Evolutionary conservation across 225 moss, liverwort and hornwort species (phyloP).

Genomic region (Takakia lepidozioides): DNA sequence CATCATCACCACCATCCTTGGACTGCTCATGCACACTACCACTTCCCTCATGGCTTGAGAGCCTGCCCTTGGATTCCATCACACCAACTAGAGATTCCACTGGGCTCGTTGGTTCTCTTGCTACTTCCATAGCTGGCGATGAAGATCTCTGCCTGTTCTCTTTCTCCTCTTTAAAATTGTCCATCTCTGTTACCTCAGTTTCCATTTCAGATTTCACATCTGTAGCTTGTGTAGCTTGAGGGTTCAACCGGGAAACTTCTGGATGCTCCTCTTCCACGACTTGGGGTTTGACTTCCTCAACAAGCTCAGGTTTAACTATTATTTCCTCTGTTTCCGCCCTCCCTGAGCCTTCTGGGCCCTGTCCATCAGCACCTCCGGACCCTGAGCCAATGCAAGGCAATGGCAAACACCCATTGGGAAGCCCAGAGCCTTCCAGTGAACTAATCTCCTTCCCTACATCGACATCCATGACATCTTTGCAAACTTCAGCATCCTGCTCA

Average conservation of each 20-base stretch:
- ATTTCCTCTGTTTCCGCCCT: background rate
- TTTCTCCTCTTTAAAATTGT: background rate
- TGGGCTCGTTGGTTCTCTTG: slow-evolving; percentile 19
- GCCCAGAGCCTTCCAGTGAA: no score
- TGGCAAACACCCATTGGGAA: no score
- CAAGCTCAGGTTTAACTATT: slow-evolving; percentile 5
- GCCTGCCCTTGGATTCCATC: slow-evolving; percentile 18
- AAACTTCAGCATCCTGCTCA: no score
- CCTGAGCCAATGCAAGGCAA: background rate
- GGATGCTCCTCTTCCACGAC: slow-evolving; percentile 5
- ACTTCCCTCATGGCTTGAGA: slow-evolving; percentile 40
- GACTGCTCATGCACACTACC: slow-evolving; percentile 46
- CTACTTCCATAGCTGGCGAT: slow-evolving; percentile 9
- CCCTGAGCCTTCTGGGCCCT: background rate
- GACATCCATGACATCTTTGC: slow-evolving; percentile 1
- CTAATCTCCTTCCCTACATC: no score
- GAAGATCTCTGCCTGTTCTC: background rate
- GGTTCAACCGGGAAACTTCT: no score
- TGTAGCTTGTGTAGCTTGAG: no score
- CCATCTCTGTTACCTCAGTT: background rate
- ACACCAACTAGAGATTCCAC: slow-evolving; percentile 23
- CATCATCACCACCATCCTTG: slow-evolving; percentile 29
- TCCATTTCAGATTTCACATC: background rate
- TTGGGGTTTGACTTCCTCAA: slow-evolving; percentile 11
- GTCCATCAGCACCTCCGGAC: background rate